Conservation (phyloP, 108 stramenopile genomes). For the Stephanodiscus triporus region DNA sequence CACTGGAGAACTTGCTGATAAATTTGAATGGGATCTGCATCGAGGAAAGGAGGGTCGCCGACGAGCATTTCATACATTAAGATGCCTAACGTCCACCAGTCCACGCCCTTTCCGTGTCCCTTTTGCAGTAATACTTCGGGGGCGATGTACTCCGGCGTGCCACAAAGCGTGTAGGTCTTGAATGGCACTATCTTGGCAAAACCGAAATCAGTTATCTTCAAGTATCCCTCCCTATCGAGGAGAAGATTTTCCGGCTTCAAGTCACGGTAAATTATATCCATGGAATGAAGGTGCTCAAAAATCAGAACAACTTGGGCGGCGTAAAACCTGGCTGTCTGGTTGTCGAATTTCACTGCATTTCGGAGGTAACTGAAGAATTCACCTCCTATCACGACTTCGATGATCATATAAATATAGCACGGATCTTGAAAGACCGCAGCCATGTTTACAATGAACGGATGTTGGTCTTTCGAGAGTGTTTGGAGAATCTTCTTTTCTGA, state of each 20-base stretch:
- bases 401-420: slow-evolving; percentile 75
- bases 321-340: slow-evolving; percentile 68
- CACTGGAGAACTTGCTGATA: slow-evolving; percentile 80
- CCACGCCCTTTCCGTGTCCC: slow-evolving; percentile 92
- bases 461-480: slow-evolving; percentile 46
- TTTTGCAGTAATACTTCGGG: slow-evolving; percentile 92
- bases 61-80: slow-evolving; percentile 86
- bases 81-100: slow-evolving; percentile 94
- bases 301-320: slow-evolving; percentile 78
- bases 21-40: slow-evolving; percentile 82
- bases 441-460: slow-evolving; percentile 83
- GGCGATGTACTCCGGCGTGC: slow-evolving; percentile 95
- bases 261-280: slow-evolving; percentile 91
- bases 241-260: slow-evolving; percentile 90
- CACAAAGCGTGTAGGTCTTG: slow-evolving; percentile 94
- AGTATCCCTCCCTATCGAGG: slow-evolving; percentile 74
- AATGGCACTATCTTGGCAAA: slow-evolving; percentile 73
- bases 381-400: slow-evolving; percentile 83
- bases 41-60: slow-evolving; percentile 89
- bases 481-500: slow-evolving; percentile 77
- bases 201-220: slow-evolving; percentile 85
- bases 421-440: slow-evolving; percentile 65
- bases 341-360: slow-evolving; percentile 52
- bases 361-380: slow-evolving; percentile 71
- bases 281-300: slow-evolving; percentile 91